Evolutionary conservation across 768 basidiomycete genomes (phyloP).

Genomic region (Mycena metata): DNA sequence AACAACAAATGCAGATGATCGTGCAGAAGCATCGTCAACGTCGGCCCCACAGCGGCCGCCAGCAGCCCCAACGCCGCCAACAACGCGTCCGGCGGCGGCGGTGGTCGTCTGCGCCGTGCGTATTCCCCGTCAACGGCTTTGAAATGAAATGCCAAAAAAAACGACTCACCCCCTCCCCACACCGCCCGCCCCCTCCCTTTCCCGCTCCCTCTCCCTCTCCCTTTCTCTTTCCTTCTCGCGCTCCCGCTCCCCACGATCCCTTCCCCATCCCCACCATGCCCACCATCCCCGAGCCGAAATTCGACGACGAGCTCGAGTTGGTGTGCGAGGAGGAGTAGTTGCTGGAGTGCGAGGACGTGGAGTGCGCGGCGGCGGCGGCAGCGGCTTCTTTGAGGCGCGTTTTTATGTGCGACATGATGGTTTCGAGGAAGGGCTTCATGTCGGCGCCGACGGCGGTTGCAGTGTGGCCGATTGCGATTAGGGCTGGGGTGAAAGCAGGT

Average conservation of each 20-base stretch:
- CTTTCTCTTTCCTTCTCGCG: too few relatives aligned
- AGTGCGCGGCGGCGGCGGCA: constrained; percentile 17
- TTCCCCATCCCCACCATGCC: too few relatives aligned
- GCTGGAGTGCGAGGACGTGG: too few relatives aligned
- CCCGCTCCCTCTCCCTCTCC: too few relatives aligned
- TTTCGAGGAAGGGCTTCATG: constrained; percentile 97
- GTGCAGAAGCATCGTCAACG: constrained; percentile 94
- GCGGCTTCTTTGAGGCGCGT: constrained; percentile 27
- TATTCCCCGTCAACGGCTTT: background rate
- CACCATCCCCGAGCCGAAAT: too few relatives aligned
- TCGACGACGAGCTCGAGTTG: too few relatives aligned
- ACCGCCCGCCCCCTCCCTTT: background rate
- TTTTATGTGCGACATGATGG: constrained; percentile 91
- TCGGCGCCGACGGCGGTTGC: constrained; percentile 92
- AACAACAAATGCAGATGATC: constrained; percentile 98
- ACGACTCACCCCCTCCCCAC: constrained; percentile 78
- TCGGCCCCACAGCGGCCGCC: constrained; percentile 94
- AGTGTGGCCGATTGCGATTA: constrained; percentile 96
- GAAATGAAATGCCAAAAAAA: too few relatives aligned
- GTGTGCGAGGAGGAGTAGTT: too few relatives aligned
- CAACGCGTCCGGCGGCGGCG: constrained; percentile 93
- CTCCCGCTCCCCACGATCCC: too few relatives aligned
- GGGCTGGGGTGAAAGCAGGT: constrained; percentile 68
- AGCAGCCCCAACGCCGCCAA: constrained; percentile 98
- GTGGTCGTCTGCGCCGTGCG: constrained; percentile 41